Evolutionary conservation across 78 protist genomes (phyloP).

Genomic region (Pelomyxa schiedti): DNA sequence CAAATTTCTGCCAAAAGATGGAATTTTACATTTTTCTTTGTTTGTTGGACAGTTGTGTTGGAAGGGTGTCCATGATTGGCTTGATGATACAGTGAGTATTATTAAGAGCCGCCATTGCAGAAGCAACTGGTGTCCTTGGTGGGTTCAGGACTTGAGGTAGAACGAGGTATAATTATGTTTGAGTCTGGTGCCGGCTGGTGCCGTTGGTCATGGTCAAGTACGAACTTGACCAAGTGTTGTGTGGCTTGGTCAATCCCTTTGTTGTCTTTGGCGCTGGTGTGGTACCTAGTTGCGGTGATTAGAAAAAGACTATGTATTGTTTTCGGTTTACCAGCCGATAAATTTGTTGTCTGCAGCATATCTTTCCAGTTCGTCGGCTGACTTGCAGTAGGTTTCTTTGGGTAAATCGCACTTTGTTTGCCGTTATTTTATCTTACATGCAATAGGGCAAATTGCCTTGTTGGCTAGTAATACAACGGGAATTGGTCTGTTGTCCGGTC

Average conservation of each 20-base stretch:
- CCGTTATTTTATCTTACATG: neutral
- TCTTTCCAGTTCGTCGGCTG: slow-evolving; percentile 66
- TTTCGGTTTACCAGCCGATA: slow-evolving; percentile 77
- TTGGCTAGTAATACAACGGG: slow-evolving; percentile 88
- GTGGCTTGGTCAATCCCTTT: slow-evolving; percentile 64
- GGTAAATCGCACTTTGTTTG: slow-evolving; percentile 44
- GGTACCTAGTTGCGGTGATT: too few species aligned
- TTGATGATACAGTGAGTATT: too few species aligned
- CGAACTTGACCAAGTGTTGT: slow-evolving; percentile 44
- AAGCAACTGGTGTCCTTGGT: too few species aligned
- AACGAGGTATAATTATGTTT: too few species aligned
- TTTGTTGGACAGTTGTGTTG: too few species aligned
- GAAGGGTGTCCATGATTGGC: too few species aligned
- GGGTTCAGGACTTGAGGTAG: too few species aligned
- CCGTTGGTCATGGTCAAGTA: neutral
- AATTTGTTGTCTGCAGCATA: slow-evolving; percentile 66
- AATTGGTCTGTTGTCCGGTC: slow-evolving; percentile 39
- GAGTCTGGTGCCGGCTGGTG: too few species aligned
- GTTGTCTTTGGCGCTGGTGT: slow-evolving; percentile 79
- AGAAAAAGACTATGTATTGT: too few species aligned
- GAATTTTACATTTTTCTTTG: too few species aligned
- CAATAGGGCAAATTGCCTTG: slow-evolving; percentile 28
- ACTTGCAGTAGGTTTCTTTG: slow-evolving; percentile 37
- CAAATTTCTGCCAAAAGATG: too few species aligned
- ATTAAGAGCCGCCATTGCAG: too few species aligned